These are phyloP conservation scores for Metarhizium anisopliae DNA, from an alignment of 2,329 filamentous ascomycete genomes.

Conservation along the genomic window DNA sequence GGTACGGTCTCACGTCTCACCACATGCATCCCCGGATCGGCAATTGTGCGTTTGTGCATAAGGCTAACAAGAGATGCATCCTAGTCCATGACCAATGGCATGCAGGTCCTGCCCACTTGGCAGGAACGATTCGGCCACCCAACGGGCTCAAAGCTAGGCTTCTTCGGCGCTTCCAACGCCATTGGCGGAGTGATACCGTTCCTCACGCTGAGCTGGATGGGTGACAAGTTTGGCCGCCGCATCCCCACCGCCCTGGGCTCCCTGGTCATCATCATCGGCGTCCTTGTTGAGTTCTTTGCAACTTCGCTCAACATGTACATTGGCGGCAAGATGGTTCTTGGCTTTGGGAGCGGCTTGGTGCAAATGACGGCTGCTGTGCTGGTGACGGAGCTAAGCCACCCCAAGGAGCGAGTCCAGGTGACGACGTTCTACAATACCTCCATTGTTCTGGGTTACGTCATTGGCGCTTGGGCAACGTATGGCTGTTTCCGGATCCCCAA, in stretches of 20 bases:
- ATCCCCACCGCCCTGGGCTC: conserved; percentile 26
- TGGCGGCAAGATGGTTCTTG: conserved; percentile 28
- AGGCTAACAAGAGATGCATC: not conserved
- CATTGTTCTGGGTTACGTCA: conserved; percentile 29
- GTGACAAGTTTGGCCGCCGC: conserved; percentile 24
- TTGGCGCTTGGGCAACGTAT: conserved; percentile 28
- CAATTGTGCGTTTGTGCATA: not conserved
- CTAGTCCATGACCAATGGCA: conserved; percentile 30
- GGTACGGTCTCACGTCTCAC: conserved; percentile 3
- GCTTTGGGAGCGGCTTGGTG: conserved; percentile 26
- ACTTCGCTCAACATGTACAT: conserved; percentile 27
- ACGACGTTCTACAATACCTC: conserved; percentile 32
- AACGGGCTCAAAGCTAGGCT: conserved; percentile 26
- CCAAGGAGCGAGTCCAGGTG: conserved; percentile 28
- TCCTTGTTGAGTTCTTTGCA: conserved; percentile 26
- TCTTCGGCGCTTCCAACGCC: conserved; percentile 29
- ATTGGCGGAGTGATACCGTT: conserved; percentile 32
- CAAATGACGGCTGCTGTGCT: conserved; percentile 33
- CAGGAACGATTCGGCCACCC: conserved; percentile 29
- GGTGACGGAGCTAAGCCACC: conserved; percentile 32
- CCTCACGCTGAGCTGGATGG: conserved; percentile 26
- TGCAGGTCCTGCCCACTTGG: conserved; percentile 28
- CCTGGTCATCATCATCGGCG: conserved; percentile 28
- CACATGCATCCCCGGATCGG: not conserved
- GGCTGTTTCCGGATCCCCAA: conserved; percentile 18